Evolutionary conservation across 2,329 filamentous ascomycete species (phyloP).

Genomic region (Claviceps arundinis): DNA sequence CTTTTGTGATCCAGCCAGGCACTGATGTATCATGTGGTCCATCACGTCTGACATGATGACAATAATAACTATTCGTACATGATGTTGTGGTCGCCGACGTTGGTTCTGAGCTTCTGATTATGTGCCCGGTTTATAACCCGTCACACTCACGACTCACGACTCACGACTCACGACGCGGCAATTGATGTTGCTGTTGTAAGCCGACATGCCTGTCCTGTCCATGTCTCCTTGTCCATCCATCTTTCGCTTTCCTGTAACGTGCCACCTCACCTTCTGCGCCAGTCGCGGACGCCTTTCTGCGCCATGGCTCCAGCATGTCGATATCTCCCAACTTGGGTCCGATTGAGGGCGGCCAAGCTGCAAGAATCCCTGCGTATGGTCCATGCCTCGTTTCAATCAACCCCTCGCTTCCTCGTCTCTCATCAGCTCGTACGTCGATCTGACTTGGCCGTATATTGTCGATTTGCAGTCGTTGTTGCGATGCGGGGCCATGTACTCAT

Average conservation of each 20-base stretch:
- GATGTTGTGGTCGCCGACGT: too few species aligned
- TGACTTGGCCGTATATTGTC: not conserved
- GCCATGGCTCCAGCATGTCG: constrained; percentile 1
- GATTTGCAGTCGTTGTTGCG: not conserved
- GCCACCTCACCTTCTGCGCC: not conserved
- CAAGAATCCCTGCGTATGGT: not conserved
- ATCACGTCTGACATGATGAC: too few species aligned
- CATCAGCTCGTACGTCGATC: not conserved
- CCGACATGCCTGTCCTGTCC: not conserved
- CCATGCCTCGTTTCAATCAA: not conserved
- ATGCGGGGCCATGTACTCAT: too few species aligned
- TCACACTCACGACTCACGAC: not conserved
- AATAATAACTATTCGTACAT: too few species aligned
- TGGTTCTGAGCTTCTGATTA: too few species aligned
- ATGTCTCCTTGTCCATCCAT: not conserved
- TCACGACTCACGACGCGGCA: not conserved
- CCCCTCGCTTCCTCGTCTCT: not conserved
- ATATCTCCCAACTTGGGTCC: not conserved
- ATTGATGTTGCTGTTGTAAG: not conserved
- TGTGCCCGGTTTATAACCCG: too few species aligned
- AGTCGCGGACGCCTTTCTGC: not conserved
- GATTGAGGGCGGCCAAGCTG: not conserved
- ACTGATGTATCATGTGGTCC: not conserved
- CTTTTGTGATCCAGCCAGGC: too few species aligned
- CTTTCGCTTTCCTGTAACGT: not conserved